Percentiles rank a stretch among this genome's conserved stretches.
These are phyloP conservation scores for Solanum aculeatissimum DNA, from an alignment of 305 asterid species.

Conservation along the genomic window DNA sequence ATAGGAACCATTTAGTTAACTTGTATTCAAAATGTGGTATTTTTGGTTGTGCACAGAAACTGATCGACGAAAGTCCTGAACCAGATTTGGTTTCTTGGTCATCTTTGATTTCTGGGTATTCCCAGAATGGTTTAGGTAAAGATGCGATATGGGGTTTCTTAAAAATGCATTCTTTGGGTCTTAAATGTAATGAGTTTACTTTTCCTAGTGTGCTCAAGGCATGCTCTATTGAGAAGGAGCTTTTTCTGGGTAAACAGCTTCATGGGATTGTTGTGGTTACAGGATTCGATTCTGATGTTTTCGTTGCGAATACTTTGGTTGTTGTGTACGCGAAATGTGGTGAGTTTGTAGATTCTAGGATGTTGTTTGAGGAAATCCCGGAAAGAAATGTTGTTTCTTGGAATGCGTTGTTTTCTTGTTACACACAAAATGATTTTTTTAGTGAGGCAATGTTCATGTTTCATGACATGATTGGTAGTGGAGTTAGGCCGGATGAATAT, in stretches of 20 bases:
- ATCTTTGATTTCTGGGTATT: slow-evolving; percentile 70
- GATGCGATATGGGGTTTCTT: slow-evolving; percentile 53
- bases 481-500: slow-evolving; percentile 62
- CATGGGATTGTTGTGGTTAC: slow-evolving; percentile 53
- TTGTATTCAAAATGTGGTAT: slow-evolving; percentile 48
- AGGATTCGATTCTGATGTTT: slow-evolving; percentile 64
- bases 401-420: slow-evolving; percentile 64
- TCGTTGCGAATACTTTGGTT: slow-evolving; percentile 63
- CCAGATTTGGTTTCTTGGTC: slow-evolving; percentile 88
- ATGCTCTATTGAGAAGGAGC: slow-evolving; percentile 13
- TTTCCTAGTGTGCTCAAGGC: slow-evolving; percentile 81
- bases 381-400: slow-evolving; percentile 74
- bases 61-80: slow-evolving; percentile 55
- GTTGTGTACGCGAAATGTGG: slow-evolving; percentile 71
- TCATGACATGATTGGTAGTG: slow-evolving; percentile 49
- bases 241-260: slow-evolving; percentile 26
- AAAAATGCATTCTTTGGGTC: slow-evolving; percentile 47
- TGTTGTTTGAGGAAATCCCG: slow-evolving; percentile 58
- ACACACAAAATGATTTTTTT: slow-evolving; percentile 43
- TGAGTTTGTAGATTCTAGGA: slow-evolving; percentile 42
- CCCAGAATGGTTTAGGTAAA: slow-evolving; percentile 49
- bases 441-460: slow-evolving; percentile 56
- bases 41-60: slow-evolving; percentile 43
- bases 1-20: slow-evolving; percentile 51
- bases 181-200: slow-evolving; percentile 18